Percentiles rank a stretch among this genome's conserved stretches.
Evolutionary conservation across 83 land plant species (phyloP).

Genomic region (Picea abies): DNA sequence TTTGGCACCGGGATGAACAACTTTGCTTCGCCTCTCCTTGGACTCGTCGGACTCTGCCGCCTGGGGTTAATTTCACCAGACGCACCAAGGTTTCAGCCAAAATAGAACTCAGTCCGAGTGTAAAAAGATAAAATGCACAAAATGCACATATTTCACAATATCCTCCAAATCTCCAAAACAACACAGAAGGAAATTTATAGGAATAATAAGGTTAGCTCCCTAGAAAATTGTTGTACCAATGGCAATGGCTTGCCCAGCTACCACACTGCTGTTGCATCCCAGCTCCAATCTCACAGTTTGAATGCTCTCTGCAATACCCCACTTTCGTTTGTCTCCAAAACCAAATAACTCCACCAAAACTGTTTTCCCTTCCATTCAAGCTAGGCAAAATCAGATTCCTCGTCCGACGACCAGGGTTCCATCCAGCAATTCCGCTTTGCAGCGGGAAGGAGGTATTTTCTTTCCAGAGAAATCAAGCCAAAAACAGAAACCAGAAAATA

Average conservation of each 20-base stretch:
- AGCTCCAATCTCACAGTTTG: background rate
- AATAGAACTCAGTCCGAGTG: background rate
- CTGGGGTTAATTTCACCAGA: background rate
- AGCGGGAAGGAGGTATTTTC: background rate
- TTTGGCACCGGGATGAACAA: background rate
- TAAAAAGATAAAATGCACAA: background rate
- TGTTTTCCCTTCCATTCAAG: background rate
- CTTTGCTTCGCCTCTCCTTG: constrained; percentile 10
- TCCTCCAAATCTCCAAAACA: background rate
- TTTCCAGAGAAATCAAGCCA: background rate
- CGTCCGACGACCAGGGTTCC: background rate
- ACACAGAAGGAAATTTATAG: too few species aligned
- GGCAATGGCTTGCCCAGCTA: background rate
- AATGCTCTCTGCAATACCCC: background rate
- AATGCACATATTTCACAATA: background rate
- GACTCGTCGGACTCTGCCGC: constrained; percentile 15
- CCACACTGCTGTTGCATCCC: background rate
- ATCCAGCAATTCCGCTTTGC: background rate
- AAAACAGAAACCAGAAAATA: background rate
- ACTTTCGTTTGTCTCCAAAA: background rate
- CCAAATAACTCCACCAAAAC: background rate
- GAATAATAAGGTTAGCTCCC: too few species aligned
- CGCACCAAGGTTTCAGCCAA: background rate
- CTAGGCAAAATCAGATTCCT: background rate
- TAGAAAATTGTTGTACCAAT: background rate